A percentile compares a stretch with the other conserved stretches of the same genome.
phyloP scores from a whole-genome alignment of 257 asterid species.

The Jacaranda copaia region DNA sequence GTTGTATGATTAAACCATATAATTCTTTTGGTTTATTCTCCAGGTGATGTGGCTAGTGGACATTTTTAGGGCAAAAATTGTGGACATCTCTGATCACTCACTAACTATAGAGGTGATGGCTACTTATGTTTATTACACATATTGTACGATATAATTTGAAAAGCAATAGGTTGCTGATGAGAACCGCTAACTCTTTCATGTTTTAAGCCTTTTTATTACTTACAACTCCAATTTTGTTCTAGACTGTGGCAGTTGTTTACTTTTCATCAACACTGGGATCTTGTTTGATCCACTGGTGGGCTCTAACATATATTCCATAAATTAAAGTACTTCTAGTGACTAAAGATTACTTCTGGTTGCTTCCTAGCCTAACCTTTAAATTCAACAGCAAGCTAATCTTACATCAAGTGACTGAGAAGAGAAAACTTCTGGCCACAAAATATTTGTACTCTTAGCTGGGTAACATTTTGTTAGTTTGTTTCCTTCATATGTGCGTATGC shows the following conservation, averaged over 20 bases:
- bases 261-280: background rate
- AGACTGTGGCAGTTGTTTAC: background rate
- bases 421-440: slow-evolving; percentile 4
- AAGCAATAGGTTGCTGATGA: slow-evolving; percentile 25
- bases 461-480: slow-evolving; percentile 8
- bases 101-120: slow-evolving; percentile 88
- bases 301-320: background rate
- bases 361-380: slow-evolving; percentile 23
- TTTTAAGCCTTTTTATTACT: slow-evolving; percentile 19
- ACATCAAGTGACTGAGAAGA: background rate
- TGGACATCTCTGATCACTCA: slow-evolving; percentile 89
- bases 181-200: background rate
- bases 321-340: slow-evolving; percentile 2
- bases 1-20: slow-evolving; percentile 1
- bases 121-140: slow-evolving; percentile 16
- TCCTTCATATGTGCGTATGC: background rate
- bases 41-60: slow-evolving; percentile 99
- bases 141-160: background rate
- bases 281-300: slow-evolving; percentile 13
- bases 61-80: slow-evolving; percentile 91
- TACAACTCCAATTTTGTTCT: slow-evolving; percentile 8
- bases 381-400: background rate
- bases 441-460: background rate
- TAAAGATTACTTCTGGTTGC: slow-evolving; percentile 18
- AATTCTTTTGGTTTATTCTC: slow-evolving; percentile 31